Evolutionary conservation across 345 rosid species (phyloP).

Genomic region (Populus nigra): DNA sequence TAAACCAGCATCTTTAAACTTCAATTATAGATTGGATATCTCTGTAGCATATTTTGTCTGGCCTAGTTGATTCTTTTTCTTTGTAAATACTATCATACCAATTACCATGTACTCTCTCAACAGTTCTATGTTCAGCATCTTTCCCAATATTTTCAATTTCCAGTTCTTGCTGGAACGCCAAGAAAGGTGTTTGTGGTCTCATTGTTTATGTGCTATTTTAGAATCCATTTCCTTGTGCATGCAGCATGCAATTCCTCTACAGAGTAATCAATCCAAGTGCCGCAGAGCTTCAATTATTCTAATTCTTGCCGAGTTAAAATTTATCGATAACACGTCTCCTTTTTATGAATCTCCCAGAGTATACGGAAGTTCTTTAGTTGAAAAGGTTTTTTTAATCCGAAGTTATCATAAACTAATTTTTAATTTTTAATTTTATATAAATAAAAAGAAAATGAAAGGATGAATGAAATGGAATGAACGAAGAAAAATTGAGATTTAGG

Average conservation of each 20-base stretch:
- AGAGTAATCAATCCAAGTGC: too few species aligned
- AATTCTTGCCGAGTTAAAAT: background rate
- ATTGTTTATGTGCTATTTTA: background rate
- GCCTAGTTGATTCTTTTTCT: background rate
- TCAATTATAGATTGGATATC: background rate
- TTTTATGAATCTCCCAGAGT: background rate
- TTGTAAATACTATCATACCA: slow-evolving; percentile 12
- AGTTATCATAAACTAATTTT: too few species aligned
- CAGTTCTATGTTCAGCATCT: background rate
- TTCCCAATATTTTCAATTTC: background rate
- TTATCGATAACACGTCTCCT: background rate
- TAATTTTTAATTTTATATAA: too few species aligned
- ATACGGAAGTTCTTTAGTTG: too few species aligned
- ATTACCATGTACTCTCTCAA: background rate
- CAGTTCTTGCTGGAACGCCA: background rate
- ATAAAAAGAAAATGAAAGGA: too few species aligned
- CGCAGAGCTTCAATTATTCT: background rate
- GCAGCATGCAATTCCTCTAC: background rate
- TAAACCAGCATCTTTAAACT: background rate
- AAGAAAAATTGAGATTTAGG: too few species aligned
- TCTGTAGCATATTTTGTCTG: background rate
- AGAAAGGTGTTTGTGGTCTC: background rate
- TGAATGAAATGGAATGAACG: too few species aligned
- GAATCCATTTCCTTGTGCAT: background rate
- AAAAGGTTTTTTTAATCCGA: background rate